Percentiles rank a stretch among this genome's conserved stretches.
Evolutionary conservation across 495 filamentous ascomycete species (phyloP).

Genomic region (Recurvomyces mirabilis): DNA sequence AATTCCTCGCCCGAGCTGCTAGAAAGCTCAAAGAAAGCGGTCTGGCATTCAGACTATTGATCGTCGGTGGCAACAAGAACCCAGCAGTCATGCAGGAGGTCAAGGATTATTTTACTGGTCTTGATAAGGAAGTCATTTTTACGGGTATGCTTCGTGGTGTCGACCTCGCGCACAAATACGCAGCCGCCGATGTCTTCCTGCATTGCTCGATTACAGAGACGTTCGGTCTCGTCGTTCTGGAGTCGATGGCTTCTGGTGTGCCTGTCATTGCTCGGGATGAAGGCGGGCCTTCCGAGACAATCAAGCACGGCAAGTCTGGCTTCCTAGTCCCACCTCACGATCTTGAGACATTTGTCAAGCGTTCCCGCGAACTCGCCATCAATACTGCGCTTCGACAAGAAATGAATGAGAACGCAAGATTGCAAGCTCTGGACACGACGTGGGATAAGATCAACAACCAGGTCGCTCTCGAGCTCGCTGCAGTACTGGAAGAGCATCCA

Average conservation of each 20-base stretch:
- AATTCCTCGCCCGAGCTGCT: constrained; percentile 45
- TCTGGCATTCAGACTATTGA: constrained; percentile 45
- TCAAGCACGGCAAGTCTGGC: constrained; percentile 43
- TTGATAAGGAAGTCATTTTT: constrained; percentile 43
- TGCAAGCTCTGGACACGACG: constrained; percentile 45
- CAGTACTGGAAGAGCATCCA: constrained; percentile 36
- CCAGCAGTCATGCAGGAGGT: constrained; percentile 44
- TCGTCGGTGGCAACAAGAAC: constrained; percentile 53
- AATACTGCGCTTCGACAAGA: constrained; percentile 31
- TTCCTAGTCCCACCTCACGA: constrained; percentile 46
- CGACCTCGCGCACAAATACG: constrained; percentile 45
- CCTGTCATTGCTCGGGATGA: constrained; percentile 53
- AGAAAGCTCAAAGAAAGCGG: constrained; percentile 39
- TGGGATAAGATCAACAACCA: constrained; percentile 56
- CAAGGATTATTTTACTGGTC: constrained; percentile 37
- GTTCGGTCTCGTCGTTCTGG: constrained; percentile 53
- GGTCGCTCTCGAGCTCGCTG: constrained; percentile 46
- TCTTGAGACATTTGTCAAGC: constrained; percentile 40
- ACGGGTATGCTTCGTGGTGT: constrained; percentile 46
- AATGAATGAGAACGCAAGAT: constrained; percentile 35
- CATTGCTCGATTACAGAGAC: constrained; percentile 58
- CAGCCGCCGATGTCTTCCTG: constrained; percentile 49
- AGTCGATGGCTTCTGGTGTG: constrained; percentile 54
- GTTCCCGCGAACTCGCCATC: constrained; percentile 32
- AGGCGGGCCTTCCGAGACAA: constrained; percentile 53